Percentiles rank a stretch among this genome's conserved stretches.
phyloP scores from a whole-genome alignment of 257 asterid species.

The Henckelia pumila region DNA sequence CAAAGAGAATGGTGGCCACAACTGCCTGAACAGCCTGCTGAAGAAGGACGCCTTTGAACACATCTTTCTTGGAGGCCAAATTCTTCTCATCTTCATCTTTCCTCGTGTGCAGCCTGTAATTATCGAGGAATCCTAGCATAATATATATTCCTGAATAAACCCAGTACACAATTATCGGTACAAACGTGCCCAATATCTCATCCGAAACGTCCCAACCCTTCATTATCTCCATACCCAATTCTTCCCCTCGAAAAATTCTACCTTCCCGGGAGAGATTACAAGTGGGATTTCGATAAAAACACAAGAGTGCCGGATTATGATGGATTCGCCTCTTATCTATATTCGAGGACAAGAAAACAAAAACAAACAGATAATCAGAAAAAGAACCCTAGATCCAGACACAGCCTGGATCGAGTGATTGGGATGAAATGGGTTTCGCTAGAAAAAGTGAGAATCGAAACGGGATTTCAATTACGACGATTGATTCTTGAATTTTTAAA shows the following conservation, averaged over 20 bases:
- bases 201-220: conserved; percentile 44
- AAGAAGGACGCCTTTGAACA: conserved; percentile 84
- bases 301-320: too few relatives aligned
- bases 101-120: conserved; percentile 75
- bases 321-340: too few relatives aligned
- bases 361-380: neutral
- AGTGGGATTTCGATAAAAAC: too few relatives aligned
- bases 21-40: conserved; percentile 91
- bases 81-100: conserved; percentile 93
- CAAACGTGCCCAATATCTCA: conserved; percentile 76
- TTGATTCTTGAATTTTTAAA: neutral
- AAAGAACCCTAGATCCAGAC: neutral
- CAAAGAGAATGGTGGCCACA: conserved; percentile 73
- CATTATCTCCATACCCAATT: neutral
- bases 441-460: neutral
- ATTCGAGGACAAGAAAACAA: too few relatives aligned
- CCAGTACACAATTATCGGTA: conserved; percentile 82
- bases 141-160: conserved; percentile 77
- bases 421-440: neutral
- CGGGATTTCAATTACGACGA: neutral
- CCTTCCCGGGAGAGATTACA: too few relatives aligned
- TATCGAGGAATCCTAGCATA: conserved; percentile 58
- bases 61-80: conserved; percentile 68
- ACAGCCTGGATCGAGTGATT: neutral
- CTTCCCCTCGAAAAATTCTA: too few relatives aligned